Percentiles rank a stretch among this genome's conserved stretches.
Conservation (phyloP, 169 alveolate genomes). For the Plasmodium relictum region DNA sequence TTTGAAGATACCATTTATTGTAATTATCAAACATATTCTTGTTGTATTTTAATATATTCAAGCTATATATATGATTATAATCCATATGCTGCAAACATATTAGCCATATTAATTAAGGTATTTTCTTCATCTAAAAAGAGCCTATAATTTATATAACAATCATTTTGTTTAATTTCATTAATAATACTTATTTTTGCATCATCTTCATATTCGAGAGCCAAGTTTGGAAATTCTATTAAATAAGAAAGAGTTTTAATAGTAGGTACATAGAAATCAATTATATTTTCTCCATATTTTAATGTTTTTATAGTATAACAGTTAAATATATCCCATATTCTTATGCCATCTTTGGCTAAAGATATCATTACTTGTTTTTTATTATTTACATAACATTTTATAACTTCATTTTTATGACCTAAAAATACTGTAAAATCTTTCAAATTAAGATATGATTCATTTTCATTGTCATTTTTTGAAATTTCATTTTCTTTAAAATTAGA, state of each 20-base stretch:
- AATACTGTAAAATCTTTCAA: conserved; percentile 52
- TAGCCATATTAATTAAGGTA: conserved; percentile 52
- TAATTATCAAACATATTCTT: neutral
- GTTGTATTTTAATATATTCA: no score
- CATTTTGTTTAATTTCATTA: neutral
- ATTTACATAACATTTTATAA: conserved; percentile 71
- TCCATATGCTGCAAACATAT: conserved; percentile 29
- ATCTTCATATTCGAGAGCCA: conserved; percentile 64
- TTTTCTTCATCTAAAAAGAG: conserved; percentile 29
- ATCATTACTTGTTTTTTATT: conserved; percentile 62
- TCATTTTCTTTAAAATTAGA: neutral
- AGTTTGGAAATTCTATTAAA: conserved; percentile 49
- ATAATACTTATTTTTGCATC: conserved; percentile 35
- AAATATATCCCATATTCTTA: conserved; percentile 71
- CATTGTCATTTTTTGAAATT: conserved; percentile 5
- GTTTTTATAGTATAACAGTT: conserved; percentile 69
- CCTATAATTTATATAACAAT: neutral
- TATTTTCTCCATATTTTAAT: conserved; percentile 73
- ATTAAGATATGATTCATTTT: conserved; percentile 6
- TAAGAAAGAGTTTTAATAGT: conserved; percentile 22
- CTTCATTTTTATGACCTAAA: conserved; percentile 71
- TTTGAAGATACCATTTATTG: no score
- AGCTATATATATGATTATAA: neutral
- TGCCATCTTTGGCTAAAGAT: conserved; percentile 72
- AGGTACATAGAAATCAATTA: conserved; percentile 65